Percentiles rank a stretch among this genome's conserved stretches.
Conservation (phyloP, 148 eudicot genomes). For the Amaranthus palmeri region DNA sequence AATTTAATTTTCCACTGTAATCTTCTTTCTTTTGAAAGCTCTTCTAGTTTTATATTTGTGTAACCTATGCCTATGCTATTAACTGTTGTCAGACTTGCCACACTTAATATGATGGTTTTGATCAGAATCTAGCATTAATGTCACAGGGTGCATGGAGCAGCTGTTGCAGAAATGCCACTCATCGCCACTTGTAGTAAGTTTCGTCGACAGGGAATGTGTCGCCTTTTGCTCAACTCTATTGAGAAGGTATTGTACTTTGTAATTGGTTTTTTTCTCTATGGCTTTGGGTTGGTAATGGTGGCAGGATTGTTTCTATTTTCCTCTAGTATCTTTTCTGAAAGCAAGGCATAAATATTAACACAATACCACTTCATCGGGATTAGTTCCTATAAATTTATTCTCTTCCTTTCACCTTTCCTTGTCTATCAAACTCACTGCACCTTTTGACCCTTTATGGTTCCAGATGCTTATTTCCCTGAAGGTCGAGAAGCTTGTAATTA, state of each 20-base stretch:
- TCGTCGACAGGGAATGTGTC: constrained; percentile 94
- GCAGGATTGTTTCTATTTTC: background rate
- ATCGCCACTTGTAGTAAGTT: constrained; percentile 88
- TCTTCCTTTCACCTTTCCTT: background rate
- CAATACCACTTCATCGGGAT: no score
- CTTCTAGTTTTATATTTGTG: no score
- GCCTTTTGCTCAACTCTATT: constrained; percentile 60
- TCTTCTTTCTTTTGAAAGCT: background rate
- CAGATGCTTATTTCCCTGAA: constrained; percentile 80
- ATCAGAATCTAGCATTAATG: constrained; percentile 17
- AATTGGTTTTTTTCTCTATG: constrained; percentile 3
- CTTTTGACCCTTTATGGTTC: constrained; percentile 21
- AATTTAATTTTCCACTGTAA: background rate
- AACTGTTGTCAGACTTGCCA: background rate
- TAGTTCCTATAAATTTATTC: background rate
- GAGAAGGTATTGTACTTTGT: constrained; percentile 53
- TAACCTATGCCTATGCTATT: background rate
- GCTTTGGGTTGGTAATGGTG: background rate
- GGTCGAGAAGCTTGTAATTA: constrained; percentile 80
- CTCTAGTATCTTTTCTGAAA: no score
- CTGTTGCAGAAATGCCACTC: constrained; percentile 93
- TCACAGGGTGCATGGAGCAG: constrained; percentile 82
- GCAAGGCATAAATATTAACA: no score
- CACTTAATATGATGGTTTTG: background rate
- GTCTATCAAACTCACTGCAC: constrained; percentile 4